Base-by-base conservation (phyloP, 331 rosid genomes). In the Ulmus americana region DNA sequence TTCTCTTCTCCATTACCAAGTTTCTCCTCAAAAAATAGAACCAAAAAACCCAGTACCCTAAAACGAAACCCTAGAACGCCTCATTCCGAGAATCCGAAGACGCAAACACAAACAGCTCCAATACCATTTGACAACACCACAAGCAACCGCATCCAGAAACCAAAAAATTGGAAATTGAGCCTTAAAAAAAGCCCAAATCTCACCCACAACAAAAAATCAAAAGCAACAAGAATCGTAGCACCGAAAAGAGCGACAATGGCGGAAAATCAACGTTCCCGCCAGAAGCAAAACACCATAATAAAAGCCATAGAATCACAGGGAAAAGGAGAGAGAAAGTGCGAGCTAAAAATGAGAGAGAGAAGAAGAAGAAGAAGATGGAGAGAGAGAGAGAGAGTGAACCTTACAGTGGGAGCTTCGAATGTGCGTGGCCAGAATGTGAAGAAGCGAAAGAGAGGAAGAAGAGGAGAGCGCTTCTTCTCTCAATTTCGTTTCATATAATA, bases 241-340 rank as follows among this genome's bases (percentile, higher is more conserved):
- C 44, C 4, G 2, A 39, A 74, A 67, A 53, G 67, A 71, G n/a
- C 64, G 71, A 67, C 18, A 16, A 38, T 16, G 59, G 60, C 10
- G 28, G 16, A 68, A 58, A 64, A 44, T 54, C 69, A 57, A 20
- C 75, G 66, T 85, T 85, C 88, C 91, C 88, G 91, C 91, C 91
- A 82, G 64, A 76, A 74, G 13, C 14, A 44, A 61, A 9, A 18
- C 10, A 63, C 13, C 15, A 15, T 39, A 47, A 49, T 2, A 28
- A 28, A 28, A 0, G 55, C 12, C 35, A 47, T 5, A 13, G 56
- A 63, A 35, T 63, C 5, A 49, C 5, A 10, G 12, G 13, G 5
- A 45, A 35, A 46, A 11, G 11, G 20, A 49, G 16, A 61, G 38
- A 45, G 67, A 10, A 15, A 15, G 9, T 6, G 43, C 9, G 16